Evolutionary conservation across 371 early-diverging fungal species (phyloP).

Genomic region (Lichtheimia corymbifera): DNA sequence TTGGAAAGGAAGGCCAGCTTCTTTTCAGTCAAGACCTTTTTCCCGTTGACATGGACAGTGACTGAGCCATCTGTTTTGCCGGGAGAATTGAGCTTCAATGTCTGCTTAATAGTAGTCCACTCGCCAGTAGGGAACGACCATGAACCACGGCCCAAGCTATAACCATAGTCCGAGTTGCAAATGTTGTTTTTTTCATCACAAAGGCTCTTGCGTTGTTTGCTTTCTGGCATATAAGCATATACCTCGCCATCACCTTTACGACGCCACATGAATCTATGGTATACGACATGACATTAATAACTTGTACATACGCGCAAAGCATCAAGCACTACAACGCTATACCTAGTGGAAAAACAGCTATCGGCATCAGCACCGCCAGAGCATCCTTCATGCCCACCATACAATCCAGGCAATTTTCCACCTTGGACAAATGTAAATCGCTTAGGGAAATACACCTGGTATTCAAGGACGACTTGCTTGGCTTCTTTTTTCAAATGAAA

Average conservation of each 20-base stretch:
- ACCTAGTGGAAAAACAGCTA: conserved; percentile 62
- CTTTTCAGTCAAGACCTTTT: conserved; percentile 26
- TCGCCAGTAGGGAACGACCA: conserved; percentile 54
- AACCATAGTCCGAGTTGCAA: conserved; percentile 64
- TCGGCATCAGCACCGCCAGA: conserved; percentile 58
- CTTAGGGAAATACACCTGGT: conserved; percentile 51
- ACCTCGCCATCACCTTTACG: conserved; percentile 59
- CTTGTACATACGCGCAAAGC: not conserved
- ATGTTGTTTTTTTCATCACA: conserved; percentile 47
- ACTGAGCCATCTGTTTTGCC: conserved; percentile 51
- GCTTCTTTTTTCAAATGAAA: conserved; percentile 28
- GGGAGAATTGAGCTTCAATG: conserved; percentile 56
- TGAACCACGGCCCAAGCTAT: conserved; percentile 62
- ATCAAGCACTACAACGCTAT: not conserved
- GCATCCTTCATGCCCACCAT: conserved; percentile 55
- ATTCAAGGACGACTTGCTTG: conserved; percentile 38
- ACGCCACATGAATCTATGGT: conserved; percentile 63
- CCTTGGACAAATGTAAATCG: conserved; percentile 58
- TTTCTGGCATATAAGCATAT: conserved; percentile 62
- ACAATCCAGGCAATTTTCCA: conserved; percentile 62
- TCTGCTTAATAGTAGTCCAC: conserved; percentile 63
- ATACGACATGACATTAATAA: not conserved
- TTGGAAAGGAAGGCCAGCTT: conserved; percentile 27
- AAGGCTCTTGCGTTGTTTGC: conserved; percentile 41
- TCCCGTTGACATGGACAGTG: conserved; percentile 43